phyloP scores from a whole-genome alignment of 495 filamentous ascomycete genomes.

The Neurospora sp. region DNA sequence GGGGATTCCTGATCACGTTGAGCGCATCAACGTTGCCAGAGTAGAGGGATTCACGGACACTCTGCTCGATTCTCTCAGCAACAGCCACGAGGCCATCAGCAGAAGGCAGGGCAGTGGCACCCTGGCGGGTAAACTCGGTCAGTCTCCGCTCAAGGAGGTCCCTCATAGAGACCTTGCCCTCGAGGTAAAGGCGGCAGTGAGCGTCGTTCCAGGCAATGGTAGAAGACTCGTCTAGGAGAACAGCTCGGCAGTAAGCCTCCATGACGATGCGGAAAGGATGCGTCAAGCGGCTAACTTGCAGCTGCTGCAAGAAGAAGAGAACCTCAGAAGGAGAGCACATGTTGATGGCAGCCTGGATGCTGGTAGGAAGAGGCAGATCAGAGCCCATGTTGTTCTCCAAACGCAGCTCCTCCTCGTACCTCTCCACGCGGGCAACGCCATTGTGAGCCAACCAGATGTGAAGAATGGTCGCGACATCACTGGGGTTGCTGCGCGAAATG shows the following conservation, averaged over 20 bases:
- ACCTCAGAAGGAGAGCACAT: conserved; percentile 10
- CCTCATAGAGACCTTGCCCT: conserved; percentile 6
- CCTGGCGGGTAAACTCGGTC: neutral
- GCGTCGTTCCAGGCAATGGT: conserved; percentile 11
- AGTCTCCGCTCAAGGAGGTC: conserved; percentile 11
- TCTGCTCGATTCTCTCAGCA: neutral
- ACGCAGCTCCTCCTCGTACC: conserved; percentile 17
- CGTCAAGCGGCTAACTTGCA: conserved; percentile 2
- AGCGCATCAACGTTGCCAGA: conserved; percentile 5
- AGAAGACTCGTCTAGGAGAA: conserved; percentile 10
- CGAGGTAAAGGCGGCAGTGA: conserved; percentile 7
- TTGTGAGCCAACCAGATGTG: conserved; percentile 22
- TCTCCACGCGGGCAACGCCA: conserved; percentile 8
- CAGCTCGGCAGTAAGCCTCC: conserved; percentile 4
- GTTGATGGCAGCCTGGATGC: conserved; percentile 13
- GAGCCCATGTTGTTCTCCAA: conserved; percentile 3
- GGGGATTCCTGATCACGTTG: conserved; percentile 3
- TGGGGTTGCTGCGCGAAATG: conserved; percentile 15
- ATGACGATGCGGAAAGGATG: conserved; percentile 12
- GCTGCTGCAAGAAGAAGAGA: conserved; percentile 13
- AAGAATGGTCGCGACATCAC: conserved; percentile 13
- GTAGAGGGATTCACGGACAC: conserved; percentile 7
- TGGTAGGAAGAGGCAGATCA: conserved; percentile 4
- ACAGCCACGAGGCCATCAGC: conserved; percentile 2
- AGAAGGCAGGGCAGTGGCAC: conserved; percentile 4